phyloP scores from a whole-genome alignment of 306 rosid species.

The Gillenia trifoliata region DNA sequence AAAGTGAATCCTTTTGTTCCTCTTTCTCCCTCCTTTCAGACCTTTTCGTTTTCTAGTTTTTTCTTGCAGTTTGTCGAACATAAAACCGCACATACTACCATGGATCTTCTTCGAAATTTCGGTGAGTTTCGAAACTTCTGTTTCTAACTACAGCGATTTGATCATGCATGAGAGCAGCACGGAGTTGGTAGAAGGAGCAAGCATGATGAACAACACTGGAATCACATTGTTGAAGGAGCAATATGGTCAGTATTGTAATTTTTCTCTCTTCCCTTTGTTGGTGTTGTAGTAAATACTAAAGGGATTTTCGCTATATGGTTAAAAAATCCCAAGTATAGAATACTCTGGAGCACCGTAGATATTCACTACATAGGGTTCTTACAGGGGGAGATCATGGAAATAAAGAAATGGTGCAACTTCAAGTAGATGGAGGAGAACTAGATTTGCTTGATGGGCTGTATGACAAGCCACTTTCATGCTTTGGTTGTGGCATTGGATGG shows the following conservation, averaged over 20 bases:
- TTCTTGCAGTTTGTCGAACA: constrained; percentile 8
- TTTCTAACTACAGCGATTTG: not conserved
- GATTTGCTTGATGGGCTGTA: constrained; percentile 19
- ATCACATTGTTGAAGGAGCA: constrained; percentile 16
- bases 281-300: not conserved
- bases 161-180: constrained; percentile 6
- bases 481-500: constrained; percentile 47
- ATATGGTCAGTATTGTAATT: constrained; percentile 19
- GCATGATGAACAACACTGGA: not conserved
- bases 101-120: not conserved
- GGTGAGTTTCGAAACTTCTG: no score
- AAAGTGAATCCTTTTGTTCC: not conserved
- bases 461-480: constrained; percentile 30
- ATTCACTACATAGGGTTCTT: no score
- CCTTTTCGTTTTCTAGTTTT: not conserved
- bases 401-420: constrained; percentile 15
- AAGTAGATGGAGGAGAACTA: constrained; percentile 14
- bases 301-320: not conserved
- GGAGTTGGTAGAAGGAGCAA: not conserved
- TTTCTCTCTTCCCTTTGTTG: not conserved
- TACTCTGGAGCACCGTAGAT: not conserved
- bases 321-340: not conserved
- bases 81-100: not conserved
- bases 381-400: constrained; percentile 11
- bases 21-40: not conserved